Evolutionary conservation across 352 stramenopile genomes (phyloP).

Genomic region (Phytophthora sp.): DNA sequence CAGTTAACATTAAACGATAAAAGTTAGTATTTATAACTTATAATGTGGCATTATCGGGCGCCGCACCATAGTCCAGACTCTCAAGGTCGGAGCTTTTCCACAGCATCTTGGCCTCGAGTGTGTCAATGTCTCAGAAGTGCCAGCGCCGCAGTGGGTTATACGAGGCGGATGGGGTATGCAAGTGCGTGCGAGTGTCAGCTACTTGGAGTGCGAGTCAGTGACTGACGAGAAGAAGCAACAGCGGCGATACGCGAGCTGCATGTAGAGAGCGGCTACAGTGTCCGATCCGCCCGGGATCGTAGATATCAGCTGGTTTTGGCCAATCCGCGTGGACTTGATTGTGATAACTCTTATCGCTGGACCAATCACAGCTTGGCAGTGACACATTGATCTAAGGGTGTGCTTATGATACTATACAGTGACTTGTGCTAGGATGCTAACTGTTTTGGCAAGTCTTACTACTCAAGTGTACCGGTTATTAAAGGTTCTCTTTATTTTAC

Average conservation of each 20-base stretch:
- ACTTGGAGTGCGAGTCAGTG: not conserved
- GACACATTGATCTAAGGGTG: no score
- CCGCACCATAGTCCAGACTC: constrained; percentile 83
- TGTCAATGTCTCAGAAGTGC: constrained; percentile 16
- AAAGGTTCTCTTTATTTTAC: not conserved
- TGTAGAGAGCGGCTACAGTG: constrained; percentile 5
- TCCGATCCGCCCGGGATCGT: constrained; percentile 16
- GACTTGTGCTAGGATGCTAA: no score
- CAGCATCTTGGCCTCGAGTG: constrained; percentile 40
- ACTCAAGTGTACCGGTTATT: not conserved
- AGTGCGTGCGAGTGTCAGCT: not conserved
- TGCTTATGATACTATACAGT: no score
- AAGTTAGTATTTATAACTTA: no score
- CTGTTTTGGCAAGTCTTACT: no score
- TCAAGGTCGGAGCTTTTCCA: constrained; percentile 78
- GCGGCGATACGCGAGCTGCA: constrained; percentile 1
- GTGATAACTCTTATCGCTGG: no score
- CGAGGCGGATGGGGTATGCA: not conserved
- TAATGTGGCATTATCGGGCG: not conserved
- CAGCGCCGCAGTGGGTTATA: not conserved
- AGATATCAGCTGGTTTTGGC: constrained; percentile 26
- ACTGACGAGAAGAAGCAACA: not conserved
- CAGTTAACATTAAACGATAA: not conserved
- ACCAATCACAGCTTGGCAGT: no score
- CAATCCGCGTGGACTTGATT: constrained; percentile 12